Base-by-base conservation (phyloP, 495 filamentous ascomycete genomes). In the Jackrogersella minutella region DNA sequence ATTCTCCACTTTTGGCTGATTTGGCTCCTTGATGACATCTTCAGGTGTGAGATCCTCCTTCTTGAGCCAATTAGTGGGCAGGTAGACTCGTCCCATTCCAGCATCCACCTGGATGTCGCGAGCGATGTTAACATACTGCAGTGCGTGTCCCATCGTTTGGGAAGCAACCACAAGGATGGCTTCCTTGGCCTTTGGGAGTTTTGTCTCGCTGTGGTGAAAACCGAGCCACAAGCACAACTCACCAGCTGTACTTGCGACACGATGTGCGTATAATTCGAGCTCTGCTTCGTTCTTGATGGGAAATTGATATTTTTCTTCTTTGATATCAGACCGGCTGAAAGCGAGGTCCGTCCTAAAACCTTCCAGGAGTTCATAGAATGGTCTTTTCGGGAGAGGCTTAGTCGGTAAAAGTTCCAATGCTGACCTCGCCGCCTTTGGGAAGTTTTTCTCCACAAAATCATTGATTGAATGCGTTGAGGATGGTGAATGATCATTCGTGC, bases 61-160 rank as follows among this genome's bases (percentile, higher is more conserved):
- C 17, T 81, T 75, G 1, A 91, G 77, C 89, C 89, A 91, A 1
- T 59, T 73, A 0, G 77, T 77, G 0, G 89, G 89, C 3, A 91
- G 55, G 67, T 91, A 91, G 5, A 88, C 87, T 4, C 89, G 81
- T 0, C 77, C 77, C 34, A 88, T 86, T 7, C 69, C 71, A 0
- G 88, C 85, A 71, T 91, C 89, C 4, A 85, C 84, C 7, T 71
- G 59, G 17, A 91, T 86, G 63, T 91, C 89, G 6, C 89, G 85
- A 22, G 88, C 85, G 61, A 91, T 89, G 58, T 91, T 91, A 52
- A 90, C 81, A 64, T 86, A 90, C 62, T 91, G 88, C 26, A 91
- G 73, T 14, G 89, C 87, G 39, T 86, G 79, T 0, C 89, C 89
- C 88, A 91, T 91, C 1, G 77, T 78, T 5, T 77, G 73, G 5